A percentile compares a stretch with the other conserved stretches of the same genome.
Conservation (phyloP, 2,329 filamentous ascomycete genomes). For the Cryphonectria carpinicola region DNA sequence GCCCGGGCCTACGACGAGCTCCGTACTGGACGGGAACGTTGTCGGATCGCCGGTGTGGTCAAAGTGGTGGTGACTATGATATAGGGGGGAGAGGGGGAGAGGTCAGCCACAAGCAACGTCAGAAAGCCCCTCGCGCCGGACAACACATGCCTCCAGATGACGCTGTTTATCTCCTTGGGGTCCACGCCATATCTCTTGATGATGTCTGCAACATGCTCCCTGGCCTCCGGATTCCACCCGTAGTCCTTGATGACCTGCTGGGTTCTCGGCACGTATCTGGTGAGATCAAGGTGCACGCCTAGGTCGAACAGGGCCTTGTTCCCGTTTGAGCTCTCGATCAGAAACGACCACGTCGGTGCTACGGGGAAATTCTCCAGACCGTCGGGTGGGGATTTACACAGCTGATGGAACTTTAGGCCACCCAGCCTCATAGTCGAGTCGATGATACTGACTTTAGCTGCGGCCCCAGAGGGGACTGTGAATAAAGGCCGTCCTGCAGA, state of each 20-base stretch:
- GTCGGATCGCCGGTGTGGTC: constrained; percentile 33
- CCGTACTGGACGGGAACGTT: constrained; percentile 31
- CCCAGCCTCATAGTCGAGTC: constrained; percentile 19
- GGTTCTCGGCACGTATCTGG: constrained; percentile 12
- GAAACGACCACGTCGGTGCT: constrained; percentile 17
- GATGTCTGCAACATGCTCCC: constrained; percentile 25
- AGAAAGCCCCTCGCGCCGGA: too few relatives aligned
- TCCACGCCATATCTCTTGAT: constrained; percentile 24
- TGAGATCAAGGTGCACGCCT: constrained; percentile 17
- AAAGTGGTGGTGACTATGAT: constrained; percentile 33
- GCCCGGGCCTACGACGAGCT: constrained; percentile 34
- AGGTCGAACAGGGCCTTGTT: constrained; percentile 21
- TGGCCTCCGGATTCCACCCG: constrained; percentile 6
- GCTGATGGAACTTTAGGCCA: background rate
- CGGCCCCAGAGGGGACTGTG: constrained; percentile 17
- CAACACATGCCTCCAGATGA: constrained; percentile 29
- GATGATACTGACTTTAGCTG: constrained; percentile 23
- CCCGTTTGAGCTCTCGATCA: constrained; percentile 19
- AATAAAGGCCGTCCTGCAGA: constrained; percentile 4
- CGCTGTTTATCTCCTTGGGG: constrained; percentile 19
- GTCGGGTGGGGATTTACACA: constrained; percentile 12
- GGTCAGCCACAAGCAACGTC: background rate
- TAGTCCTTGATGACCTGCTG: constrained; percentile 10
- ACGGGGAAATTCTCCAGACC: constrained; percentile 3
- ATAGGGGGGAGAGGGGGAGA: background rate